Base-by-base conservation (phyloP, 768 basidiomycete genomes). In the Flagelloscypha sp. region DNA sequence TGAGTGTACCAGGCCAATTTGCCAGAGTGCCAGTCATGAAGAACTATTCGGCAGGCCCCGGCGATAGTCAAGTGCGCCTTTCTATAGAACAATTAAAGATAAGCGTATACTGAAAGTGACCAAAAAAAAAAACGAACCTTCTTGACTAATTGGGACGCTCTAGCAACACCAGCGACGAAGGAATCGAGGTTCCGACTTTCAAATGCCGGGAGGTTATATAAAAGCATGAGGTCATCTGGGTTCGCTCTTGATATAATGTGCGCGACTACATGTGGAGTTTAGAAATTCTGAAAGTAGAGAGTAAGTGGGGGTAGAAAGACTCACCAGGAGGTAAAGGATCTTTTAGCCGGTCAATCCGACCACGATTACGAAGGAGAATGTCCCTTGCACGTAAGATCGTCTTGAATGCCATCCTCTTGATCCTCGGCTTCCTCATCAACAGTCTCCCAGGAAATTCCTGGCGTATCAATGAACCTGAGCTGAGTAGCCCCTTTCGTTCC, bases 181-280 rank as follows among this genome's bases (percentile, higher is more conserved):
- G 80, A 77, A 16, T 66, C 65, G 5, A 70, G 52, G 47, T 92
- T 77, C 2, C 81, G 79, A 29, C 65, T 64, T 7, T 70, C 45
- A 54, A 93, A 92, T 6, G 81, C 85, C 3, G 92, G 85, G 10
- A 90, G 64, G 45, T 71, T 78, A 62, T 93, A 94, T 32, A 79
- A 62, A n/a, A 94, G 58, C 84, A 93, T 92, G 27, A 95, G 66
- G 54, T 94, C 92, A 51, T 92, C 81, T 21, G 70, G 58, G 46
- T 72, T 74, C 2, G 84, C 75, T 18, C 76, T 73, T 24, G 71
- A 55, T 16, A 92, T 66, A 40, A 95, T 73, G 43, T 82, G 69
- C 12, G 68, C 56, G 37, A 84, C 87, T 85, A 43, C 15, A 27
- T 35, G 22, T 42, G 34, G 31, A 27, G 31, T 32, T 39, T 48